Percentiles rank a stretch among this genome's conserved stretches.
Evolutionary conservation across 345 rosid genomes (phyloP).

Genomic region (rapeseed (Brassica napus)): DNA sequence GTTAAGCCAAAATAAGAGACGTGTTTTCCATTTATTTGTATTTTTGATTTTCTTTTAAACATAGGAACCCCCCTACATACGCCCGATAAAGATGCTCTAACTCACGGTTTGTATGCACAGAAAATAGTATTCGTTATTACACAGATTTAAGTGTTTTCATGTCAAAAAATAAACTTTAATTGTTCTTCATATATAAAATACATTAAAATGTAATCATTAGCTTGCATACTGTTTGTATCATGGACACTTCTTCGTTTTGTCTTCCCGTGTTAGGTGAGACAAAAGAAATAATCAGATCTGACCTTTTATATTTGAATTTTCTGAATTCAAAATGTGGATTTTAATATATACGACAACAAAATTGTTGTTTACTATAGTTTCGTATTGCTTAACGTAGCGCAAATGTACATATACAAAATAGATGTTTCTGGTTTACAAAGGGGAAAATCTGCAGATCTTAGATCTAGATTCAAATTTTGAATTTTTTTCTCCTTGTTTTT

Average conservation of each 20-base stretch:
- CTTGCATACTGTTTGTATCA: slow-evolving; percentile 20
- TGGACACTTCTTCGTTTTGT: slow-evolving; percentile 37
- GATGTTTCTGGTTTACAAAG: no score
- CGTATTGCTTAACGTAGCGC: not conserved
- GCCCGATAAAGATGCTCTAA: no score
- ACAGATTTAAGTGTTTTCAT: not conserved
- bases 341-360: not conserved
- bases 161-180: not conserved
- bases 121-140: not conserved
- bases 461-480: no score
- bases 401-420: no score
- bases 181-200: not conserved
- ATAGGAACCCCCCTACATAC: no score
- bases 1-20: no score
- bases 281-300: slow-evolving; percentile 4
- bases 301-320: slow-evolving; percentile 19
- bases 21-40: no score
- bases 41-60: no score
- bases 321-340: not conserved
- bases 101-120: not conserved
- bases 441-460: no score
- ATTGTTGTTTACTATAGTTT: not conserved
- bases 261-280: slow-evolving; percentile 37
- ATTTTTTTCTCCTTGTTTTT: no score
- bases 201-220: slow-evolving; percentile 15